Conservation (phyloP, 352 stramenopile species). For the Phytophthora sojae region DNA sequence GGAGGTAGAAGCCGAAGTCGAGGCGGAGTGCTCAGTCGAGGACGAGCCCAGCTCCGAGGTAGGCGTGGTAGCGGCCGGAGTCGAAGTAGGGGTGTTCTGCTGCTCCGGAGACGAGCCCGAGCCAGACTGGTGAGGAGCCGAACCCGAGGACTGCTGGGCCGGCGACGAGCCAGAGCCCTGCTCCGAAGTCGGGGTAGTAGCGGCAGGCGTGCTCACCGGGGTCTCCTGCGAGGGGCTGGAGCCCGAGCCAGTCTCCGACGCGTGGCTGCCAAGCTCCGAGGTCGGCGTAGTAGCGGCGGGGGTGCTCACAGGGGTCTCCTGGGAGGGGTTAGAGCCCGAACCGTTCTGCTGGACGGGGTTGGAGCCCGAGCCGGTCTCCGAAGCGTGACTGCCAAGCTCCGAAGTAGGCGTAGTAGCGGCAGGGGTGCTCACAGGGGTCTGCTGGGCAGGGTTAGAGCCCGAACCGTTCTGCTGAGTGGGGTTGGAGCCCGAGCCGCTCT, state of each 20-base stretch:
- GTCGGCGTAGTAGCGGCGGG: conserved; percentile 8
- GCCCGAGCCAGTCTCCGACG: background rate
- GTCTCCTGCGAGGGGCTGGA: conserved; percentile 7
- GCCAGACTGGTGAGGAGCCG: conserved; percentile 6
- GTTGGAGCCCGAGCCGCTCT: conserved; percentile 9
- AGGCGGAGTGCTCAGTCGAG: conserved; percentile 1
- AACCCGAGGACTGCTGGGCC: conserved; percentile 17
- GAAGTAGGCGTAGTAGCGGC: conserved; percentile 4
- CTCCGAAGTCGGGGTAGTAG: conserved; percentile 5
- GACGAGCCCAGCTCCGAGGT: conserved; percentile 2
- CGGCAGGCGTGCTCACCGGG: conserved; percentile 4
- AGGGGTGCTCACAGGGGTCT: conserved; percentile 1
- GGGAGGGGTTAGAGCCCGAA: background rate
- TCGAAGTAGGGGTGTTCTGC: conserved; percentile 14
- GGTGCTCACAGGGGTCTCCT: conserved; percentile 14
- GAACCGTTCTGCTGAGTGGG: conserved; percentile 13
- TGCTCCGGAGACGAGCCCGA: conserved; percentile 16
- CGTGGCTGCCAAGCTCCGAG: conserved; percentile 1
- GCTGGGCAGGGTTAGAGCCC: conserved; percentile 4
- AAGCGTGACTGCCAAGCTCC: background rate
- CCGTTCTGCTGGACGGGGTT: background rate
- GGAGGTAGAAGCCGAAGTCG: conserved; percentile 9
- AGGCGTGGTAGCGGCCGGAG: conserved; percentile 12
- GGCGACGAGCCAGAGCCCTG: conserved; percentile 10
- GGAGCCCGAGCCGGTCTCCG: background rate